These are phyloP conservation scores for Starmerella davenportii DNA, from an alignment of 805 yeast genomes.

Conservation along the genomic window DNA sequence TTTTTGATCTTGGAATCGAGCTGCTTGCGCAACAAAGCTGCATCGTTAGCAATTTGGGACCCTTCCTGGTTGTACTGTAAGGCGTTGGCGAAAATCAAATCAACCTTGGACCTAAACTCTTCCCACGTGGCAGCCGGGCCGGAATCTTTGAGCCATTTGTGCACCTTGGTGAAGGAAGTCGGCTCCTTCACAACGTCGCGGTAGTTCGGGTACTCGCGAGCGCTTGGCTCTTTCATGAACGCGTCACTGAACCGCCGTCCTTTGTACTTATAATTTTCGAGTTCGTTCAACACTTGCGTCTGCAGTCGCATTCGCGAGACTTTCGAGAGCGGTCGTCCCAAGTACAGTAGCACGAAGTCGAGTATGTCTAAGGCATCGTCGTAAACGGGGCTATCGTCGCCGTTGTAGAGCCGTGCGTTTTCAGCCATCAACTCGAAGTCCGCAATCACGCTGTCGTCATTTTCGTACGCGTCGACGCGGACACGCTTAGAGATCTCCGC, in stretches of 20 bases:
- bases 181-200: conserved; percentile 54
- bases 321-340: conserved; percentile 21
- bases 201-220: conserved; percentile 62
- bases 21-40: conserved; percentile 38
- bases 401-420: conserved; percentile 61
- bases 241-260: conserved; percentile 44
- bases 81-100: conserved; percentile 61
- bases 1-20: conserved; percentile 24
- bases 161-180: conserved; percentile 48
- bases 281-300: conserved; percentile 13
- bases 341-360: conserved; percentile 38
- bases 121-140: conserved; percentile 39
- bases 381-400: conserved; percentile 46
- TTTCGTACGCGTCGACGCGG: conserved; percentile 23
- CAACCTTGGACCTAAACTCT: conserved; percentile 40
- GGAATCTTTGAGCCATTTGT: conserved; percentile 30
- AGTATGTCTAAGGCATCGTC: conserved; percentile 41
- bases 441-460: conserved; percentile 28
- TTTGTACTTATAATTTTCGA: conserved; percentile 17
- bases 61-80: conserved; percentile 57
- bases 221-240: conserved; percentile 57
- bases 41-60: conserved; percentile 54
- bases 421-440: conserved; percentile 52
- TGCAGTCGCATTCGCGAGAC: conserved; percentile 15
- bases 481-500: conserved; percentile 42